phyloP scores from a whole-genome alignment of 1,284 basidiomycete species.

The Irpex rosettiformis region DNA sequence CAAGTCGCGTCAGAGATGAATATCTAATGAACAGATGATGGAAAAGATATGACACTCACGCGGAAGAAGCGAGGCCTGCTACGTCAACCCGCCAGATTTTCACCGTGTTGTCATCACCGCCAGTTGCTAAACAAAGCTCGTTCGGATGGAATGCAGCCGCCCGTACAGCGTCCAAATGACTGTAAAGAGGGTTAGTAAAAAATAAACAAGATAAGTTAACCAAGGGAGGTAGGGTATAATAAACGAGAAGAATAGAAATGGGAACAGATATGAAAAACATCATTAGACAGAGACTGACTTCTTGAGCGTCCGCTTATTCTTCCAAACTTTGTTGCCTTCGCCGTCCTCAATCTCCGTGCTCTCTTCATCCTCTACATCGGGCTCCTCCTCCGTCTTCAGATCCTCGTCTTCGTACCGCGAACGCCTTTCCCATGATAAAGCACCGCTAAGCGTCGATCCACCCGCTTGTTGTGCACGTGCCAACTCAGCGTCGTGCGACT shows the following conservation, averaged over 20 bases:
- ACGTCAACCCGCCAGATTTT: conserved; percentile 93
- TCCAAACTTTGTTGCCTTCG: conserved; percentile 77
- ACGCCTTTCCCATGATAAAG: conserved; percentile 38
- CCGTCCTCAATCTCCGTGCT: conserved; percentile 60
- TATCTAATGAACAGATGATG: background rate
- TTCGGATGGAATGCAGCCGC: conserved; percentile 85
- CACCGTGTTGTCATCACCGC: conserved; percentile 92
- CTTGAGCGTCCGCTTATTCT: conserved; percentile 77
- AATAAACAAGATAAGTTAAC: conserved; percentile 3
- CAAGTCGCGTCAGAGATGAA: conserved; percentile 12
- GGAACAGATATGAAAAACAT: conserved; percentile 13
- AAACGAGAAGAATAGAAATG: conserved; percentile 1
- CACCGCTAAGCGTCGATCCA: conserved; percentile 22
- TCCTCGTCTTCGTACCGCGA: conserved; percentile 56
- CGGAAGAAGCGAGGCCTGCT: conserved; percentile 63
- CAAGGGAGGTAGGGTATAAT: conserved; percentile 9
- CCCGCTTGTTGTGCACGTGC: conserved; percentile 21
- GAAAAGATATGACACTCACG: conserved; percentile 43
- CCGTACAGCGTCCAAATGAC: conserved; percentile 92
- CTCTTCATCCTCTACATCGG: conserved; percentile 46
- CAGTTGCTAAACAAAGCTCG: conserved; percentile 83
- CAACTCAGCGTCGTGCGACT: conserved; percentile 56
- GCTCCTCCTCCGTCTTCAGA: conserved; percentile 37
- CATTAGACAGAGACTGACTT: conserved; percentile 57
- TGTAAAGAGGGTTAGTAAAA: conserved; percentile 30